phyloP scores from a whole-genome alignment of 2,329 filamentous ascomycete genomes.

The Aspergillus sp. region DNA sequence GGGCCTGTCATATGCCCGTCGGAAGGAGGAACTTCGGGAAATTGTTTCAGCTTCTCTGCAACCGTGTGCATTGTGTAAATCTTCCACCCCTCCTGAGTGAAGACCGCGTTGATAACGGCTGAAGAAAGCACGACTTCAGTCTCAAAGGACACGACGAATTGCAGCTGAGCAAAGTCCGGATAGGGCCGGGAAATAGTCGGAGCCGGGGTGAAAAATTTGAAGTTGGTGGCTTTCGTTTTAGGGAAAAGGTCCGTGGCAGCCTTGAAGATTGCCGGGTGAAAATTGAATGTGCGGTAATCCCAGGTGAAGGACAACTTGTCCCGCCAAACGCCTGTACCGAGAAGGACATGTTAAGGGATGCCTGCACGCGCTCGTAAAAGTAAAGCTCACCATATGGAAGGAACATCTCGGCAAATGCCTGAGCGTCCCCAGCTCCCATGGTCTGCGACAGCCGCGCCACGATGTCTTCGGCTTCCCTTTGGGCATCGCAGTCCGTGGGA shows the following conservation, averaged over 20 bases:
- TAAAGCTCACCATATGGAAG: constrained; percentile 25
- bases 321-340: constrained; percentile 36
- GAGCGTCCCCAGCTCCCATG: constrained; percentile 21
- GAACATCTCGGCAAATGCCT: constrained; percentile 30
- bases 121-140: constrained; percentile 32
- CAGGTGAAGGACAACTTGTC: constrained; percentile 42
- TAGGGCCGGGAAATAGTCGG: constrained; percentile 29
- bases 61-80: constrained; percentile 41
- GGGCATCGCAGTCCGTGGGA: constrained; percentile 25
- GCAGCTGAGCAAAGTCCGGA: constrained; percentile 32
- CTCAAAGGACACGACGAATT: constrained; percentile 36
- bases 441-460: constrained; percentile 16
- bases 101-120: constrained; percentile 35
- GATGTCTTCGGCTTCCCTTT: constrained; percentile 9
- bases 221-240: constrained; percentile 31
- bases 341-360: background rate
- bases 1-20: constrained; percentile 40
- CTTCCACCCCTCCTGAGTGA: constrained; percentile 37
- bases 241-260: constrained; percentile 38
- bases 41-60: constrained; percentile 34
- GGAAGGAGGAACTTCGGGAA: constrained; percentile 30
- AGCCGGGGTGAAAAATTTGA: constrained; percentile 27
- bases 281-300: constrained; percentile 43
- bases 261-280: constrained; percentile 31
- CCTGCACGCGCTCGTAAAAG: background rate